A percentile compares a stretch with the other conserved stretches of the same genome.
phyloP scores from a whole-genome alignment of 2,329 filamentous ascomycete genomes.

The Zymoseptoria tritici region DNA sequence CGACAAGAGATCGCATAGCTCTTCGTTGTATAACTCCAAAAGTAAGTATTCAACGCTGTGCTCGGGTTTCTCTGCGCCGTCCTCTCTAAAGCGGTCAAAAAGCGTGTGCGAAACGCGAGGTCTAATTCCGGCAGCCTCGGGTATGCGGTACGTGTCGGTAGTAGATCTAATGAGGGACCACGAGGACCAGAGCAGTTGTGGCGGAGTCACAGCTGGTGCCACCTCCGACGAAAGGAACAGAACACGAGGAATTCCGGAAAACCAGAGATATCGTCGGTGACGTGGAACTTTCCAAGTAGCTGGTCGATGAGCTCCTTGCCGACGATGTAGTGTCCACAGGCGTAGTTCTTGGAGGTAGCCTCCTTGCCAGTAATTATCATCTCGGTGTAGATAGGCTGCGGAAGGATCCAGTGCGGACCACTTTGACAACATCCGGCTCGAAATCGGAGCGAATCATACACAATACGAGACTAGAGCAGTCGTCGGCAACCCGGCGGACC shows the following conservation, averaged over 20 bases:
- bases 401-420: conserved; percentile 36
- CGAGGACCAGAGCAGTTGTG: no score
- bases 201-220: no score
- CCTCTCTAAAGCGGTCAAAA: conserved; percentile 73
- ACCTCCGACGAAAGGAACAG: no score
- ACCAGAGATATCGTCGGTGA: conserved; percentile 94
- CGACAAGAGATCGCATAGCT: conserved; percentile 81
- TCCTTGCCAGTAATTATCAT: conserved; percentile 99
- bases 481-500: no score
- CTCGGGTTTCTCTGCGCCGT: conserved; percentile 58
- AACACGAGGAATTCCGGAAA: conserved; percentile 99
- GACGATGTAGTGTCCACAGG: conserved; percentile 98
- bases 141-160: no score
- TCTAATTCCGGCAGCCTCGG: conserved; percentile 90
- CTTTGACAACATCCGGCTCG: no score
- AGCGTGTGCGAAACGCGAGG: conserved; percentile 81
- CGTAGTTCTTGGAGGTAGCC: conserved; percentile 99
- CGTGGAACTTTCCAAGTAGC: no score
- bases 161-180: no score
- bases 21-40: conserved; percentile 97
- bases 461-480: no score
- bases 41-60: conserved; percentile 95
- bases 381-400: conserved; percentile 94
- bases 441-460: no score
- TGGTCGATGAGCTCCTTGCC: conserved; percentile 99